Base-by-base conservation (phyloP, 768 basidiomycete species). In the Filobasidium wieringae region DNA sequence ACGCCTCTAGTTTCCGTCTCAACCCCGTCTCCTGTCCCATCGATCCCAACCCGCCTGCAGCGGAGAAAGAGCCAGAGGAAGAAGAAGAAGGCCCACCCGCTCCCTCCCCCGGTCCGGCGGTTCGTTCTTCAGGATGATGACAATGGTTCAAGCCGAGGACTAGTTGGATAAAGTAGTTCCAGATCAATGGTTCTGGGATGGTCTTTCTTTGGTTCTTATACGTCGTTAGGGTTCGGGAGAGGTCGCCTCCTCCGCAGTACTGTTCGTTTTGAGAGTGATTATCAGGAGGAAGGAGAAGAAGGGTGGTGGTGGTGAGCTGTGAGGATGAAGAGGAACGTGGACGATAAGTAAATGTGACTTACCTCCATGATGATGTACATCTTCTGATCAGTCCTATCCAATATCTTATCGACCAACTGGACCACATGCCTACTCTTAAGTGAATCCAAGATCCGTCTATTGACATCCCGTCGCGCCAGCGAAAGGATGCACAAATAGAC, bases 361-460 rank as follows among this genome's bases (percentile, higher is more conserved):
- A 75, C 75, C 65, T 99, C 95, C 95, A 97, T 99, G 64, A 97
- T 79, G 61, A 99, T 96, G 73, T 96, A 97, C 41, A 97, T 81
- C 57, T 91, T 87, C 22, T 89, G 89, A 36, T 81, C 80, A 51
- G 91, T 87, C 61, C 86, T 79, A 77, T 99, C 95, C 58, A 96
- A 88, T 68, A 86, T 79, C 73, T 78, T 68, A 60, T 74, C 63
- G 51, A 65, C 57, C 12, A 68, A 63, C 37, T 65, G 87, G 61
- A 99, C 95, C 62, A 97, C 97, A 74, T 97, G 86, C 70, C 88
- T 87, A 74, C 97, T 89, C 65, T 89, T 81, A 17, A 97, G 79
- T 68, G 92, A 89, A 76, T 95, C 95, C 53, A 99, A 81, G 68
- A 99, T 99, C 68, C 93, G 93, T 45, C 93, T 97, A 63, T 1